These are phyloP conservation scores for Mortierella hygrophila DNA, from an alignment of 192 early-diverging fungal species.

Conservation along the genomic window DNA sequence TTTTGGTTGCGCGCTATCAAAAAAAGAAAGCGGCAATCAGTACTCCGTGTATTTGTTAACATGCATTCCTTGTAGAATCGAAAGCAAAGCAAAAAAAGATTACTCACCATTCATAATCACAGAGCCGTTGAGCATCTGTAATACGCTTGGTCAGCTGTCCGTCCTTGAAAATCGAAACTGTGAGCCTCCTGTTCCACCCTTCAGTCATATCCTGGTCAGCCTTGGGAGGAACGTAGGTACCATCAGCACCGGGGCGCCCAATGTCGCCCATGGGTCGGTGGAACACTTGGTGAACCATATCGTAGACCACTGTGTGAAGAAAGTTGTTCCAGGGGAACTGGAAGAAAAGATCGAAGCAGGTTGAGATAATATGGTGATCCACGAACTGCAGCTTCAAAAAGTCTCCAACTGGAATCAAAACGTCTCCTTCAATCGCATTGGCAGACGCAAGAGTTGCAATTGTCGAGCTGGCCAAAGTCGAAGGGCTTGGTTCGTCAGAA, in stretches of 20 bases:
- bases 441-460: slow-evolving; percentile 23
- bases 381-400: slow-evolving; percentile 79
- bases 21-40: neutral
- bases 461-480: slow-evolving; percentile 16
- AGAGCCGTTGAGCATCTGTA: slow-evolving; percentile 83
- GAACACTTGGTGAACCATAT: slow-evolving; percentile 98
- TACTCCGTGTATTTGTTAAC: neutral
- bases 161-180: slow-evolving; percentile 83
- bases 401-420: slow-evolving; percentile 75
- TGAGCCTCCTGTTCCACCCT: slow-evolving; percentile 51
- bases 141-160: slow-evolving; percentile 89
- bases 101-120: slow-evolving; percentile 84
- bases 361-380: slow-evolving; percentile 72
- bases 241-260: slow-evolving; percentile 46
- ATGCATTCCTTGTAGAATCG: neutral
- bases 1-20: slow-evolving; percentile 79
- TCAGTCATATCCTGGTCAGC: slow-evolving; percentile 42
- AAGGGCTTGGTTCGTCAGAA: slow-evolving; percentile 2
- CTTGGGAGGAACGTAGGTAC: slow-evolving; percentile 43
- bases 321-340: slow-evolving; percentile 97
- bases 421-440: slow-evolving; percentile 26
- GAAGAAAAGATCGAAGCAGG: slow-evolving; percentile 88
- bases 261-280: slow-evolving; percentile 85
- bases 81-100: neutral
- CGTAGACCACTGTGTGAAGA: slow-evolving; percentile 96